phyloP scores from a whole-genome alignment of 495 filamentous ascomycete species.

The Tuber calosporum region DNA sequence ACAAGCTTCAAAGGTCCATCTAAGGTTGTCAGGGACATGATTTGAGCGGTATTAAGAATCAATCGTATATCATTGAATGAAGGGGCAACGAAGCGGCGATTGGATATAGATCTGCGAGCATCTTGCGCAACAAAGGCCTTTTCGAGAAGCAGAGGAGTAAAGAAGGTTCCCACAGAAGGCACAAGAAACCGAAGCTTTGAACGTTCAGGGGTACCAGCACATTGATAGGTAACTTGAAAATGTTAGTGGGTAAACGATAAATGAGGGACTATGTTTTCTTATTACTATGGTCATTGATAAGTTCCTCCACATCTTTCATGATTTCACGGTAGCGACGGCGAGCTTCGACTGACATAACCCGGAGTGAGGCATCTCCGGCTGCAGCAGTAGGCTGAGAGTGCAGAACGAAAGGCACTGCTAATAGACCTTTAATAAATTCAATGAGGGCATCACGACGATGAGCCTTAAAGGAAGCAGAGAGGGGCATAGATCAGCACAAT shows the following conservation, averaged over 20 bases:
- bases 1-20: slow-evolving; percentile 67
- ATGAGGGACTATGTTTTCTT: background rate
- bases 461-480: slow-evolving; percentile 22
- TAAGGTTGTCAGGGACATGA: slow-evolving; percentile 68
- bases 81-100: slow-evolving; percentile 85
- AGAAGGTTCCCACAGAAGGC: slow-evolving; percentile 81
- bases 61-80: slow-evolving; percentile 96
- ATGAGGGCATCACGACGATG: slow-evolving; percentile 43
- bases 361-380: slow-evolving; percentile 52
- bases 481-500: slow-evolving; percentile 10
- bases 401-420: slow-evolving; percentile 94
- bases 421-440: slow-evolving; percentile 68
- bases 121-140: slow-evolving; percentile 91
- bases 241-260: slow-evolving; percentile 13
- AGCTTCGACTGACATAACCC: slow-evolving; percentile 57
- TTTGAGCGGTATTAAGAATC: slow-evolving; percentile 87
- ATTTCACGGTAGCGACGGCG: slow-evolving; percentile 90
- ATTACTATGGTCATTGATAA: slow-evolving; percentile 86
- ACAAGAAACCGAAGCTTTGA: slow-evolving; percentile 93
- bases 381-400: slow-evolving; percentile 87
- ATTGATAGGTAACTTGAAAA: slow-evolving; percentile 61
- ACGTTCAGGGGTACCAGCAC: slow-evolving; percentile 53
- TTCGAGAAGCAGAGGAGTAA: slow-evolving; percentile 75
- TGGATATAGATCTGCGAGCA: slow-evolving; percentile 72
- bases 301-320: slow-evolving; percentile 81